Evolutionary conservation across 169 alveolate species (phyloP), one percentile per base, ranked within the genome.

Genomic region (Eimeria brunetti): DNA sequence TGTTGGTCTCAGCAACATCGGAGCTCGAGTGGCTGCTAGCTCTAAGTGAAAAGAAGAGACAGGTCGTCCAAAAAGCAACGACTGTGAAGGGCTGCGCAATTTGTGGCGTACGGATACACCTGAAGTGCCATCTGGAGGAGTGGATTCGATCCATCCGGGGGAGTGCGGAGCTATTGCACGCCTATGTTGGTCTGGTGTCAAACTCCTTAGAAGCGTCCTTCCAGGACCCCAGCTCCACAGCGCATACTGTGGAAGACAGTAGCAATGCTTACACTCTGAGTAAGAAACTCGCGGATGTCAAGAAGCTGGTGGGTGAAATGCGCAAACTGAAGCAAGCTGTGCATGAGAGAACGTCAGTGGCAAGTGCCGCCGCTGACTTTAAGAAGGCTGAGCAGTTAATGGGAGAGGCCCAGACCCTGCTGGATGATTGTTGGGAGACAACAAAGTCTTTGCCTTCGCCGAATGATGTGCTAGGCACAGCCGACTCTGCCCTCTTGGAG

Each of bases 361-460:
- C 27, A 24, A 44, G 62, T 27, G 64, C 67, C 20, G 44, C 20
- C 14, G 62, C 88, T 78, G 58, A 62, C 12, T 78, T 78, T 46
- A 27, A n/a, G 24, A 27, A n/a, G 58, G 88, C 62, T 64, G 88
- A 78, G 41, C 58, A 78, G 24, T 6, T 78, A 78, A 14, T 9
- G 67, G 64, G 41, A 46, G 62, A 78, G 88, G 62, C 88, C 3
- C 64, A 46, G 88, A 44, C 4, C 46, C 38, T 78, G 88, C 46
- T 78, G 64, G 88, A 78, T 24, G 88, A 78, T 78, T 78, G 88
- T 49, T 78, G 88, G 88, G 88, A 78, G 2, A 6, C 62, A 78
- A 49, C 88, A 44, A 44, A 78, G n/a, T 1, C 11, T 49, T 27
- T 78, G 62, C 41, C 88, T 46, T 24, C 88, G 38, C 88, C 67